Evolutionary conservation across 352 stramenopile genomes (phyloP), one percentile per base, ranked within the genome.

Genomic region (Globisporangium rhizosaccharum): DNA sequence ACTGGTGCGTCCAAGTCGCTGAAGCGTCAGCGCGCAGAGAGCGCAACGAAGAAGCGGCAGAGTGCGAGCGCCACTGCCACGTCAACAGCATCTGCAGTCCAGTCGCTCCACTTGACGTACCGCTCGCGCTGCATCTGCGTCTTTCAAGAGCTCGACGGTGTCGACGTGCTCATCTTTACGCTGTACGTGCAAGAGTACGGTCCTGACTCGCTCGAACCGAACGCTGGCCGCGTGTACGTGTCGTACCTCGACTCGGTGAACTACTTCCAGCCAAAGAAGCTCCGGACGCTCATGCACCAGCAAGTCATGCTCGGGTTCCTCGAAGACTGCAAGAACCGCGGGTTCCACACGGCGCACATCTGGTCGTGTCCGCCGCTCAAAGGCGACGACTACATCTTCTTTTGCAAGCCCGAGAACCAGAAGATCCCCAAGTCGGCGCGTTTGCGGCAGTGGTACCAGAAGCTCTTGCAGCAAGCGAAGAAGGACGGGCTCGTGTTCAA

Each of bases 341-440:
- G 87, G 7, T 95, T 92, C 57, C 82, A 93, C 36, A 93, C 82
- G 18, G 88, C 78, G 23, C 87, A 96, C 57, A 96, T 96, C 65
- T 96, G 87, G 87, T 93, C 86, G n/a, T 96, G 87, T 56, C 87
- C 87, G 33, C 87, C 87, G 2, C 59, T 91, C 7, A 94, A 94
- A 51, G 86, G 87, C 23, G 86, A 96, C 37, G 84, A 94, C 51
- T 96, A 96, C 51, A 96, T 96, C 61, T 94, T 96, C 59, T 93
- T 92, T 49, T 95, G 87, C 70, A 92, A 96, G 53, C 88, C 88
- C 9, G 85, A 94, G 54, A 92, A 96, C 60, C 88, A 96, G 61
- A 93, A 94, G 55, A 96, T 93, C 46, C 88, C 88, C 0, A 96
- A 96, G 62, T 85, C 88, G 7, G 87, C 84, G 11, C 80, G 85